Percentiles rank a stretch among this genome's conserved stretches.
These are phyloP conservation scores for Hyaloscypha bicolor DNA, from an alignment of 495 filamentous ascomycete genomes.

Conservation along the genomic window DNA sequence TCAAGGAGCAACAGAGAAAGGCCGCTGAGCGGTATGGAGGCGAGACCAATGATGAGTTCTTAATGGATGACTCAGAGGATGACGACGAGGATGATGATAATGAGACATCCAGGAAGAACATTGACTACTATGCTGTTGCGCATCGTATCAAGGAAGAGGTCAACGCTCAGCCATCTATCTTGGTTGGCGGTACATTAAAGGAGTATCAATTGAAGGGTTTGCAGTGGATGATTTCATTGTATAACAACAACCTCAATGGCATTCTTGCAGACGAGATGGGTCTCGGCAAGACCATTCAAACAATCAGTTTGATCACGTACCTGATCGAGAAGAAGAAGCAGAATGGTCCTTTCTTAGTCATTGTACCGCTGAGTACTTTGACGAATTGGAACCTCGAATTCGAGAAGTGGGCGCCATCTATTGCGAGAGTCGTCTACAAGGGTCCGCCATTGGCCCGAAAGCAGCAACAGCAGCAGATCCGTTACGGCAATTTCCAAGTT, in stretches of 20 bases:
- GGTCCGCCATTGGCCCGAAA: slow-evolving; percentile 89
- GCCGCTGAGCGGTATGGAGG: slow-evolving; percentile 72
- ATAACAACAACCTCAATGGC: slow-evolving; percentile 99
- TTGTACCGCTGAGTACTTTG: slow-evolving; percentile 92
- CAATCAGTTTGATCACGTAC: slow-evolving; percentile 95
- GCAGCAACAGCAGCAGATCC: slow-evolving; percentile 88
- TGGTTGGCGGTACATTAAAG: slow-evolving; percentile 90
- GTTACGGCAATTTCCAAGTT: slow-evolving; percentile 94
- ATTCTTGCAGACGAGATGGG: slow-evolving; percentile 99
- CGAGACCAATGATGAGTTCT: slow-evolving; percentile 57
- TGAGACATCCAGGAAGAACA: slow-evolving; percentile 66
- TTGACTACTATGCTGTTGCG: slow-evolving; percentile 98
- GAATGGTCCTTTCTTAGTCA: slow-evolving; percentile 91
- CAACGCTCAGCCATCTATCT: slow-evolving; percentile 74
- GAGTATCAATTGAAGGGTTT: slow-evolving; percentile 98
- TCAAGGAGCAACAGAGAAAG: slow-evolving; percentile 86
- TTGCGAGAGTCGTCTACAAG: slow-evolving; percentile 91
- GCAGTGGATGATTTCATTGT: slow-evolving; percentile 99
- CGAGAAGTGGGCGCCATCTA: slow-evolving; percentile 95
- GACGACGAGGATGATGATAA: slow-evolving; percentile 73
- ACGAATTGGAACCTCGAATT: slow-evolving; percentile 99
- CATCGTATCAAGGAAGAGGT: slow-evolving; percentile 94
- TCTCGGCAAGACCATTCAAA: slow-evolving; percentile 99
- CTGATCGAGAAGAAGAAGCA: slow-evolving; percentile 95
- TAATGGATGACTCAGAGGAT: slow-evolving; percentile 48